A percentile compares a stretch with the other conserved stretches of the same genome.
These are phyloP conservation scores for Lanzia echinophila DNA, from an alignment of 2,329 filamentous ascomycete genomes.

Conservation along the genomic window DNA sequence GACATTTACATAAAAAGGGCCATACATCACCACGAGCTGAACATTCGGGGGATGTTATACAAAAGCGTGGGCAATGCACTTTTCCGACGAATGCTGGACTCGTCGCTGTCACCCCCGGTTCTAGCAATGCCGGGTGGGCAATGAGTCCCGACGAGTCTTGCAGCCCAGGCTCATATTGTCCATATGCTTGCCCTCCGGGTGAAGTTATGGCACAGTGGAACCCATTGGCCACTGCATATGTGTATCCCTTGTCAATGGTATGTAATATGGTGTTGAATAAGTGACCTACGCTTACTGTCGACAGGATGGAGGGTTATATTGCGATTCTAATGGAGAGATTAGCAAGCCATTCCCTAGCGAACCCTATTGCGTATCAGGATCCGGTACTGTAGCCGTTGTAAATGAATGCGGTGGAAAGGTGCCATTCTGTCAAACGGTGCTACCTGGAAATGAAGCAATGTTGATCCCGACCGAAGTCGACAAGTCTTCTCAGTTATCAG, in stretches of 20 bases:
- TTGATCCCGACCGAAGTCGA: slow-evolving; percentile 68
- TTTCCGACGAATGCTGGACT: slow-evolving; percentile 63
- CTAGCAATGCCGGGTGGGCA: slow-evolving; percentile 67
- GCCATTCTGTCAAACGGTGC: slow-evolving; percentile 72
- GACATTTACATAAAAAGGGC: slow-evolving; percentile 23
- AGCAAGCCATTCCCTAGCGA: slow-evolving; percentile 62
- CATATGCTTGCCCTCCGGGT: slow-evolving; percentile 68
- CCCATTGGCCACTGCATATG: slow-evolving; percentile 57
- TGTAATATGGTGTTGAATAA: slow-evolving; percentile 25
- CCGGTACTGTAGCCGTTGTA: slow-evolving; percentile 55
- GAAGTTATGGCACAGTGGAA: slow-evolving; percentile 78
- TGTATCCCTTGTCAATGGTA: slow-evolving; percentile 67
- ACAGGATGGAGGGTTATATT: slow-evolving; percentile 69
- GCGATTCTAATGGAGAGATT: slow-evolving; percentile 58
- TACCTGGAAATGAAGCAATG: slow-evolving; percentile 77
- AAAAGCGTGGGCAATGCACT: slow-evolving; percentile 42
- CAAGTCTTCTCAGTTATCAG: slow-evolving; percentile 53
- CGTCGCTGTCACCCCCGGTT: slow-evolving; percentile 58
- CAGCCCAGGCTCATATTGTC: slow-evolving; percentile 62
- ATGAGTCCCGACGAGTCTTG: slow-evolving; percentile 71
- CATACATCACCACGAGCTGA: slow-evolving; percentile 23
- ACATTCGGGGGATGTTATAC: slow-evolving; percentile 15
- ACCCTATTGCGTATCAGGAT: slow-evolving; percentile 64
- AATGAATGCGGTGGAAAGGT: slow-evolving; percentile 59
- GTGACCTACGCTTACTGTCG: slow-evolving; percentile 11